phyloP scores from a whole-genome alignment of 2,329 filamentous ascomycete genomes.

The Coniella vitis region DNA sequence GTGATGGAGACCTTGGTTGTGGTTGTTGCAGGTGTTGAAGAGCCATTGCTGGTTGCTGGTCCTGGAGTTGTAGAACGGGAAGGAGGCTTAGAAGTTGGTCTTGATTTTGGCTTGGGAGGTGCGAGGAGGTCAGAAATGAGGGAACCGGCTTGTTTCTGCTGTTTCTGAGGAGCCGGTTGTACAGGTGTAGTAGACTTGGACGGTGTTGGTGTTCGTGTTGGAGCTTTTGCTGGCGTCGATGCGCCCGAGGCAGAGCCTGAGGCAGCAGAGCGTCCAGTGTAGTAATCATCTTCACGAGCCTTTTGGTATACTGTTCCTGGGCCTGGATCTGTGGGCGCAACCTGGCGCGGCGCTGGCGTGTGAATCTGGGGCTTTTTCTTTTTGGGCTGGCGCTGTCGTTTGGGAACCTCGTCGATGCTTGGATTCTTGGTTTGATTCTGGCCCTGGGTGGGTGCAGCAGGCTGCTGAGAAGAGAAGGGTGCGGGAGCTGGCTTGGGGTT shows the following conservation, averaged over 20 bases:
- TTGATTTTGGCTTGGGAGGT: constrained; percentile 48
- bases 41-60: constrained; percentile 37
- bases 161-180: constrained; percentile 42
- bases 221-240: constrained; percentile 24
- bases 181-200: too few species aligned
- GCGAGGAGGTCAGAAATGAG: constrained; percentile 66
- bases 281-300: constrained; percentile 66
- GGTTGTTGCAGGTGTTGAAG: constrained; percentile 31
- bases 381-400: constrained; percentile 36
- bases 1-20: constrained; percentile 63
- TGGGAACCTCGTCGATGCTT: constrained; percentile 38
- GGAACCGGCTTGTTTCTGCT: constrained; percentile 46
- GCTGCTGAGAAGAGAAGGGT: constrained; percentile 11
- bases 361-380: constrained; percentile 57
- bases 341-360: constrained; percentile 54
- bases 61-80: constrained; percentile 47
- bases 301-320: constrained; percentile 70
- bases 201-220: constrained; percentile 31
- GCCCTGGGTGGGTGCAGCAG: constrained; percentile 13
- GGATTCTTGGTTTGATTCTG: too few species aligned
- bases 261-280: constrained; percentile 47
- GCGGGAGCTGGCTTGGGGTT: constrained; percentile 29
- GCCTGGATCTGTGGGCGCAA: constrained; percentile 57
- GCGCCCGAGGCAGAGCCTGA: constrained; percentile 28
- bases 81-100: constrained; percentile 45